Evolutionary conservation across 225 moss, liverwort and hornwort genomes (phyloP).

Genomic region (Polytrichum commune): DNA sequence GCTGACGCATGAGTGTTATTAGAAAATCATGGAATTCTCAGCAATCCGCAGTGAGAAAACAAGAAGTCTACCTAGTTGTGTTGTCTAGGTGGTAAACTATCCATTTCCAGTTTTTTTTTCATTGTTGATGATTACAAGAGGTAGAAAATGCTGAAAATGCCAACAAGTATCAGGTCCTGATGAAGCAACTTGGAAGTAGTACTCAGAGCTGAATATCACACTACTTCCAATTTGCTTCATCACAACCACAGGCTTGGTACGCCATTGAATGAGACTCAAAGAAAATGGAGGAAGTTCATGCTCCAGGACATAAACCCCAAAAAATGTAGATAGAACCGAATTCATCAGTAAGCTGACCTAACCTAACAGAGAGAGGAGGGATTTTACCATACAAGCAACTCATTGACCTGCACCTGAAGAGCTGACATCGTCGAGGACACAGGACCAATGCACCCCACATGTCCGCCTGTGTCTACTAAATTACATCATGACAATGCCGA

Average conservation of each 20-base stretch:
- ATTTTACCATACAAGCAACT: neutral
- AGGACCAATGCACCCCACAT: neutral
- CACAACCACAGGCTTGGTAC: too few species aligned
- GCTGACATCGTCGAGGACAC: conserved; percentile 2
- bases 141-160: neutral
- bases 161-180: neutral
- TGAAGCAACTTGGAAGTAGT: neutral
- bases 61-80: neutral
- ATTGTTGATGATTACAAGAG: neutral
- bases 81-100: neutral
- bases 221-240: too few species aligned
- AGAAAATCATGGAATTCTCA: neutral
- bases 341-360: neutral
- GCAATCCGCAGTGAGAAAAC: neutral
- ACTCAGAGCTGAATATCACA: neutral
- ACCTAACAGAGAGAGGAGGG: neutral
- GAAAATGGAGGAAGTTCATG: neutral
- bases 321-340: neutral
- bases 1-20: conserved; percentile 42
- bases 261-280: neutral
- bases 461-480: too few species aligned
- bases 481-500: neutral
- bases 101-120: neutral
- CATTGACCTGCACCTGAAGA: neutral
- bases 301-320: neutral